phyloP scores from a whole-genome alignment of 2,329 filamentous ascomycete species.

The Drechslera avenae region DNA sequence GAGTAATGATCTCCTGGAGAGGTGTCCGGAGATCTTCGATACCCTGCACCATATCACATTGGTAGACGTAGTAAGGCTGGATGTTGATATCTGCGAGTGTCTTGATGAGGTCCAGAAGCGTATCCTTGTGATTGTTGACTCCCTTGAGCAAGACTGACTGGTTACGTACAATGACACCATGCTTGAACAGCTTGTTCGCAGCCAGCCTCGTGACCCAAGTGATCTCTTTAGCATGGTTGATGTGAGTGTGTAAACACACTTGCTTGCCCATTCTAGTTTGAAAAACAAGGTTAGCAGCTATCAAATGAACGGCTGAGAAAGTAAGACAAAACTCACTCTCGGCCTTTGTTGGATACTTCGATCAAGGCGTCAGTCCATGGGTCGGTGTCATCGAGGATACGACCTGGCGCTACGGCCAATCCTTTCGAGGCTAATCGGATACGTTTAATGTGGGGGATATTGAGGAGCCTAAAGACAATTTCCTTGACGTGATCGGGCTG shows the following conservation, averaged over 20 bases:
- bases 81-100: conserved; percentile 62
- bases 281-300: neutral
- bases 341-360: conserved; percentile 57
- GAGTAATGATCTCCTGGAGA: conserved; percentile 61
- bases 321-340: conserved; percentile 29
- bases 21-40: conserved; percentile 68
- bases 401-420: conserved; percentile 62
- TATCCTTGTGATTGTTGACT: conserved; percentile 61
- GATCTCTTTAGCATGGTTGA: conserved; percentile 67
- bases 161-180: conserved; percentile 63
- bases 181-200: conserved; percentile 56
- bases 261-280: conserved; percentile 56
- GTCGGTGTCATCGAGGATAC: conserved; percentile 60
- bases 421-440: conserved; percentile 68
- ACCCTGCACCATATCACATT: conserved; percentile 66
- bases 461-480: conserved; percentile 61
- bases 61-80: conserved; percentile 69
- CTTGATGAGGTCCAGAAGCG: conserved; percentile 61
- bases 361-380: conserved; percentile 61
- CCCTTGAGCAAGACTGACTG: conserved; percentile 65
- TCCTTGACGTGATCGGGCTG: conserved; percentile 57
- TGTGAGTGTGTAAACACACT: conserved; percentile 68
- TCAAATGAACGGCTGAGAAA: neutral
- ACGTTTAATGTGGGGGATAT: conserved; percentile 63
- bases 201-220: conserved; percentile 64